Percentiles rank a stretch among this genome's conserved stretches.
Conservation (phyloP, 495 filamentous ascomycete genomes). For the Hypoxylon perforatum region DNA sequence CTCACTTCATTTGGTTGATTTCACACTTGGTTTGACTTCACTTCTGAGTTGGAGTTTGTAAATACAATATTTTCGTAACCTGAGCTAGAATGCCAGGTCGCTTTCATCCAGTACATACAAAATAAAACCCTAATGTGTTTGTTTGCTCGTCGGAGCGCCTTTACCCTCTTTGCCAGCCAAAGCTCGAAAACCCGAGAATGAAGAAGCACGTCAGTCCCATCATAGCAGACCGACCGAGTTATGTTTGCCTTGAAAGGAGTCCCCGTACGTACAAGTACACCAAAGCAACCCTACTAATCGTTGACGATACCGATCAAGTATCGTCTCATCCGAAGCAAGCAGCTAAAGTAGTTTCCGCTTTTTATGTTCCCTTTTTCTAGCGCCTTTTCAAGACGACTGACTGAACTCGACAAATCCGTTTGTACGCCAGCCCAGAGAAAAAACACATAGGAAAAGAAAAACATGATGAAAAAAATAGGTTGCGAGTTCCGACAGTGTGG, state of each 20-base stretch:
- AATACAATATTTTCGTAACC: conserved; percentile 19
- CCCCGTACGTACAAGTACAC: too few relatives aligned
- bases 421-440: too few relatives aligned
- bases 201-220: conserved; percentile 18
- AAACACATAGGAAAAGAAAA: too few relatives aligned
- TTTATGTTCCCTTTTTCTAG: conserved; percentile 21
- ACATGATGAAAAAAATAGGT: conserved; percentile 12
- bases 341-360: not conserved
- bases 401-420: too few relatives aligned
- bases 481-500: conserved; percentile 5
- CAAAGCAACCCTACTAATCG: not conserved
- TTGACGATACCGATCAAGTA: conserved; percentile 6
- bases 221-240: conserved; percentile 4
- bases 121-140: conserved; percentile 33
- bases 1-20: too few relatives aligned
- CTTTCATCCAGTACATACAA: not conserved
- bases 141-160: conserved; percentile 34
- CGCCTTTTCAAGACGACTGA: too few relatives aligned
- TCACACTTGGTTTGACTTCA: too few relatives aligned
- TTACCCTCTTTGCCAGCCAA: conserved; percentile 23
- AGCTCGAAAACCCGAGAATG: conserved; percentile 23
- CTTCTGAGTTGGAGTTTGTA: too few relatives aligned
- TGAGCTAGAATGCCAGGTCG: not conserved
- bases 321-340: not conserved
- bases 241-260: too few relatives aligned